Conservation (phyloP, 495 filamentous ascomycete species). For the Evernia prunastri region DNA sequence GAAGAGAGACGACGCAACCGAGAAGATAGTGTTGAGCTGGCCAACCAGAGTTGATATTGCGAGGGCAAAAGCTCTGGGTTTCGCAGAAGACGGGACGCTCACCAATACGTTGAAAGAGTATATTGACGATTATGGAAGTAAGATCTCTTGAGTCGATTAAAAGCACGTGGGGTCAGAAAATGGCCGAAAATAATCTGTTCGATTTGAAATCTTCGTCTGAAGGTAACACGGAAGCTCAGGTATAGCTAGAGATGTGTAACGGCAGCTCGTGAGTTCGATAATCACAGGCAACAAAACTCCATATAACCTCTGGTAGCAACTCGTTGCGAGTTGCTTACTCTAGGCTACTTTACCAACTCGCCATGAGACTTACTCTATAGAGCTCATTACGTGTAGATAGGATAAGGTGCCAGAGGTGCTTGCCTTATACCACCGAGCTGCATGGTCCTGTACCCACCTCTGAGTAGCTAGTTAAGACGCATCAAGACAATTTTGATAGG, state of each 20-base stretch:
- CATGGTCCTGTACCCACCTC: no score
- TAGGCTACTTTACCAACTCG: no score
- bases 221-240: neutral
- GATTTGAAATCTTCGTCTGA: neutral
- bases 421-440: no score
- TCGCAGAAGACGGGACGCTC: conserved; percentile 53
- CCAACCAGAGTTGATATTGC: conserved; percentile 58
- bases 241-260: neutral
- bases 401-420: no score
- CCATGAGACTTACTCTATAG: no score
- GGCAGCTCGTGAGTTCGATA: neutral
- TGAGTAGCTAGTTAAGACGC: no score
- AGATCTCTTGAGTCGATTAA: neutral
- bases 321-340: no score
- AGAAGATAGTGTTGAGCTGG: conserved; percentile 71
- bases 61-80: conserved; percentile 52
- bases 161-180: neutral
- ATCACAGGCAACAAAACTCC: no score
- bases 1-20: conserved; percentile 56
- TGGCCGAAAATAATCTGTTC: neutral
- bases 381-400: no score
- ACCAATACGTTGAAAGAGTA: conserved; percentile 52
- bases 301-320: no score
- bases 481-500: no score
- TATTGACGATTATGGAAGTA: conserved; percentile 27